phyloP scores from a whole-genome alignment of 352 stramenopile genomes.

The Pythium angustatum region DNA sequence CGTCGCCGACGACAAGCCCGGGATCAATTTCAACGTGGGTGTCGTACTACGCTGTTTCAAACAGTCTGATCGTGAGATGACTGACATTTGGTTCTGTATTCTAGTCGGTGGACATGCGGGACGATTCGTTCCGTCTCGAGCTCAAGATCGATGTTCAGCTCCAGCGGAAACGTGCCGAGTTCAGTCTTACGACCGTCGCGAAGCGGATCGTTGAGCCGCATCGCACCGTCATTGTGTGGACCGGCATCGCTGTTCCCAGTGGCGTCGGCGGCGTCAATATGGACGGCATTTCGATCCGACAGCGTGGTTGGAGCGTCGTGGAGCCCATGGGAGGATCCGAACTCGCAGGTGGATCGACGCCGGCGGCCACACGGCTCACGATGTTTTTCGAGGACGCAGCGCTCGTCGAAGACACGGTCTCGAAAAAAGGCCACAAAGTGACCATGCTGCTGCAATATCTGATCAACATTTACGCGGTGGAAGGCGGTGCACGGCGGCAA shows the following conservation, averaged over 20 bases:
- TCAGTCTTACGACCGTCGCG: not conserved
- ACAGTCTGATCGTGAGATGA: no score
- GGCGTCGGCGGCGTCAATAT: not conserved
- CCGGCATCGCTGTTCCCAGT: not conserved
- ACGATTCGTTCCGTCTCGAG: constrained; percentile 1
- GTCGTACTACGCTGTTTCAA: no score
- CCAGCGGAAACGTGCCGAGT: not conserved
- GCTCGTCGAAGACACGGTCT: constrained; percentile 2
- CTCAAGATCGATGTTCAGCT: not conserved
- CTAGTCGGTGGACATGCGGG: not conserved
- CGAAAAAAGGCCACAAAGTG: constrained; percentile 1
- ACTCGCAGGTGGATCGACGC: not conserved
- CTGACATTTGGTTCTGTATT: not conserved
- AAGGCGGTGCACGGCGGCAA: not conserved
- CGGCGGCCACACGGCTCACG: not conserved
- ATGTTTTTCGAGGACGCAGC: not conserved
- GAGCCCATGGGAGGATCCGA: not conserved
- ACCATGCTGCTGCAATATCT: constrained; percentile 1
- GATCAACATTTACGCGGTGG: not conserved
- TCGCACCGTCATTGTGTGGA: constrained; percentile 18
- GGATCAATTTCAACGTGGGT: constrained; percentile 7
- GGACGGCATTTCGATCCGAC: constrained; percentile 10
- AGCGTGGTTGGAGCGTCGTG: constrained; percentile 10
- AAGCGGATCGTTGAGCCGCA: constrained; percentile 3
- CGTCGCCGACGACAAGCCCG: constrained; percentile 1